Conservation (phyloP, 2,329 filamentous ascomycete species). For the Xylaria arbuscula region DNA sequence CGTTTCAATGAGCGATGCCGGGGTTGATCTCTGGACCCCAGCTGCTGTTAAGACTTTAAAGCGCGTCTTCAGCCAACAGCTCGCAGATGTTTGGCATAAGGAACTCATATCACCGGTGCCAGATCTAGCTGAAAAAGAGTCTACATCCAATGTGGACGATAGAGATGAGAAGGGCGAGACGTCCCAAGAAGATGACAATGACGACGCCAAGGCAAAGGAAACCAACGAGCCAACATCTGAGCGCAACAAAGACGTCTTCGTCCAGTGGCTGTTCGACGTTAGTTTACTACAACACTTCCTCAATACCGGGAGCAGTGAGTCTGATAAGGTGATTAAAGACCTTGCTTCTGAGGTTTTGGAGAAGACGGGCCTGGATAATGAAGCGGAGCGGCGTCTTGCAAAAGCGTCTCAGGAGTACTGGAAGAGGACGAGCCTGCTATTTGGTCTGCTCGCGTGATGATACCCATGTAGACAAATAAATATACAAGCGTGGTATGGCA, state of each 20-base stretch:
- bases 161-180: slow-evolving; percentile 17
- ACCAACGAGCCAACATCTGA: slow-evolving; percentile 32
- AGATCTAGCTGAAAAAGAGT: slow-evolving; percentile 38
- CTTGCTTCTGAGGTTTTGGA: slow-evolving; percentile 60
- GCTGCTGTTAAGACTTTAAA: slow-evolving; percentile 74
- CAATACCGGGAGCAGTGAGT: slow-evolving; percentile 42
- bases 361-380: slow-evolving; percentile 61
- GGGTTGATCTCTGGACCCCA: slow-evolving; percentile 84
- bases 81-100: slow-evolving; percentile 63
- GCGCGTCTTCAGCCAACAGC: slow-evolving; percentile 59
- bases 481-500: slow-evolving; percentile 1
- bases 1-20: slow-evolving; percentile 73
- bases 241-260: slow-evolving; percentile 60
- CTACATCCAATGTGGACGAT: slow-evolving; percentile 31
- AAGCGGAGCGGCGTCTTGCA: slow-evolving; percentile 64
- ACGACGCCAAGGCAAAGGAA: slow-evolving; percentile 24
- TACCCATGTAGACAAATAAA: slow-evolving; percentile 24
- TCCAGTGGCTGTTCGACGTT: slow-evolving; percentile 72
- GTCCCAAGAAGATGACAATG: slow-evolving; percentile 16
- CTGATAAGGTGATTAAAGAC: slow-evolving; percentile 52
- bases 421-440: slow-evolving; percentile 83
- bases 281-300: slow-evolving; percentile 62
- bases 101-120: slow-evolving; percentile 52
- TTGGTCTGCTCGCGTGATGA: slow-evolving; percentile 74
- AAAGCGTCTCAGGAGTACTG: slow-evolving; percentile 81